Base-by-base conservation (phyloP, 306 rosid species). In the Lupinus albus region DNA sequence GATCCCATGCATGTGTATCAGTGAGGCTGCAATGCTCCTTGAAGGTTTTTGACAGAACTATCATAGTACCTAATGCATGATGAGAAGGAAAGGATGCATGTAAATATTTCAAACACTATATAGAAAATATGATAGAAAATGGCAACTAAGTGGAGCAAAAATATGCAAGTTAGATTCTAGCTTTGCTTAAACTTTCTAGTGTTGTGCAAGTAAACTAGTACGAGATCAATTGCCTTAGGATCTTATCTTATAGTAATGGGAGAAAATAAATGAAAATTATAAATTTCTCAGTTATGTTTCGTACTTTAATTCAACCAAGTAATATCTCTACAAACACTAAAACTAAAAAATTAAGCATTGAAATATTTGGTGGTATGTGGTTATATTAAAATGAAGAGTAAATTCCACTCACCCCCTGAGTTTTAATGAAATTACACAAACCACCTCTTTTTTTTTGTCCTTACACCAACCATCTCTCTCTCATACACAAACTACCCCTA, bases 11-110 rank as follows among this genome's bases (percentile, higher is more conserved):
- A 8, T 1, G 48, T 41, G 55, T 60, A 49, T 79, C 81, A 89
- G 35, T 47, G 81, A 70, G 90, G 73, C 71, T 78, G 85, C 84
- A 85, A 33, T 4, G 79, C 83, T 76, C 80, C 92, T 82, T 81
- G 86, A 50, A 94, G 89, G 76, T 80, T 61, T 79, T 88, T 84
- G 66, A 86, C 97, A 8, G 99, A 97, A 55, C 86, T 78, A 71
- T 88, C 96, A 49, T 94, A 94, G 75, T 88, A 88, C 96, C 97
- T 94, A 49, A 57, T 50, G 58, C 79, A 75, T 50, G 57, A 75
- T 50, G 57, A 44, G 35, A 66, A 65, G 33, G 21, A 57, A 71
- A 46, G 50, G 72, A 61, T 3, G 41, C 13, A 4, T 47, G 57
- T 60, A 59, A 71, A 28, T 46, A 68, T 39, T 9, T 16, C 33